These are phyloP conservation scores for Pseudoperonospora humuli DNA, from an alignment of 352 stramenopile species.

Conservation along the genomic window DNA sequence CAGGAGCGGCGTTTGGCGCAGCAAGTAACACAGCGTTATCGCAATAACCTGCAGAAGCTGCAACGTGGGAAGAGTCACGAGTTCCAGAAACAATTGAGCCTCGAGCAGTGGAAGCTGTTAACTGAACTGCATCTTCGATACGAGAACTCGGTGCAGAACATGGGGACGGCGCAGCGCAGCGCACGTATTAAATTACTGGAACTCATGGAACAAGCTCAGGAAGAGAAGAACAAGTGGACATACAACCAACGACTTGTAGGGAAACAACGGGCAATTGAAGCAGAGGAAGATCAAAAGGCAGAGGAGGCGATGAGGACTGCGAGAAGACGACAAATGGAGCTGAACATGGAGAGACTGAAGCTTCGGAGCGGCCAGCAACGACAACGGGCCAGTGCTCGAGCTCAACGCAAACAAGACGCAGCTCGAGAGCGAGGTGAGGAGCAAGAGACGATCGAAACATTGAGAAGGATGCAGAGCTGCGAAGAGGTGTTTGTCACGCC, in stretches of 20 bases:
- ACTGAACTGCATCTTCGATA: conserved; percentile 43
- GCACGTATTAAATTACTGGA: conserved; percentile 48
- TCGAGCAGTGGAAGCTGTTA: conserved; percentile 34
- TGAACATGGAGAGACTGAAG: conserved; percentile 39
- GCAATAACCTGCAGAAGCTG: conserved; percentile 48
- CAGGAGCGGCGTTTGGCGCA: conserved; percentile 53
- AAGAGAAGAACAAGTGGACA: conserved; percentile 50
- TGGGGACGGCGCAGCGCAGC: conserved; percentile 53
- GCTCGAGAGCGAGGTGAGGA: conserved; percentile 18
- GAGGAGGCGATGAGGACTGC: conserved; percentile 19
- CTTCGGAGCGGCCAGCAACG: conserved; percentile 35
- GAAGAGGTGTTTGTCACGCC: conserved; percentile 40
- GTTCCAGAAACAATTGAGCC: conserved; percentile 20
- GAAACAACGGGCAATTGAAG: conserved; percentile 30
- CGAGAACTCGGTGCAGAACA: conserved; percentile 47
- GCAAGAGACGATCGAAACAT: conserved; percentile 21
- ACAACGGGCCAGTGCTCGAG: conserved; percentile 30
- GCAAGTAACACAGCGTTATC: conserved; percentile 64
- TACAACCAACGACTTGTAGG: conserved; percentile 29
- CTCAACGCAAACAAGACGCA: conserved; percentile 30
- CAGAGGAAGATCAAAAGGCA: conserved; percentile 19
- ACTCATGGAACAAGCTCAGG: conserved; percentile 38
- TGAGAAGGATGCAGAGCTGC: conserved; percentile 17
- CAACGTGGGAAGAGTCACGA: conserved; percentile 28
- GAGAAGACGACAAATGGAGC: conserved; percentile 29